Evolutionary conservation across 495 filamentous ascomycete species (phyloP), one percentile per base, ranked within the genome.

Genomic region (Pyrenula massariospora): DNA sequence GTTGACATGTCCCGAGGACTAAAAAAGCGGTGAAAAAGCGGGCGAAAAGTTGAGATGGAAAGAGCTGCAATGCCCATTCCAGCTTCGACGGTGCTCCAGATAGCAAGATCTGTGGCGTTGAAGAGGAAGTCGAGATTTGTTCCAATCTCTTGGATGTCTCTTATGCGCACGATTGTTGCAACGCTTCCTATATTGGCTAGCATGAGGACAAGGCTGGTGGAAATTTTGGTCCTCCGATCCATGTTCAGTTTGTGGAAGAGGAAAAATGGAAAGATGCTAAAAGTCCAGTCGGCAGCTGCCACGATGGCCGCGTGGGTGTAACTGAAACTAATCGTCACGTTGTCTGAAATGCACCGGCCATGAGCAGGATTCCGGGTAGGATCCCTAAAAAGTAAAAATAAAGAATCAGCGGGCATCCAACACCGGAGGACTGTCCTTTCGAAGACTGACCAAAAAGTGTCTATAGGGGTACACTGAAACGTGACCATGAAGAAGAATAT

Each of bases 371-470:
- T 42, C 15, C 31, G 31, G 2, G 8, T 36, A 3, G 67, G 67
- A 47, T 74, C 68, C n/a, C n/a, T n/a, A n/a, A n/a, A n/a, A n/a
- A n/a, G n/a, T n/a, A n/a, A n/a, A n/a, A n/a, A n/a, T n/a, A n/a
- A n/a, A n/a, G n/a, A n/a, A n/a, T n/a, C n/a, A n/a, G n/a, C n/a
- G n/a, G n/a, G n/a, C n/a, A n/a, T n/a, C n/a, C n/a, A n/a, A n/a
- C n/a, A n/a, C n/a, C n/a, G n/a, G 21, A 58, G 19, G 8, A 63
- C 64, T 2, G 50, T 48, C n/a, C n/a, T n/a, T n/a, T n/a, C n/a
- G n/a, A n/a, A n/a, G n/a, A n/a, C n/a, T n/a, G n/a, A n/a, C 73
- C 75, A 77, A 57, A 74, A 71, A 52, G 68, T 75, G 10, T 59
- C 48, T 0, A 75, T 51, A 2, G 75, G 75, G 48, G 60, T 65